phyloP scores from a whole-genome alignment of 768 basidiomycete genomes.

The Serendipita vermifera region DNA sequence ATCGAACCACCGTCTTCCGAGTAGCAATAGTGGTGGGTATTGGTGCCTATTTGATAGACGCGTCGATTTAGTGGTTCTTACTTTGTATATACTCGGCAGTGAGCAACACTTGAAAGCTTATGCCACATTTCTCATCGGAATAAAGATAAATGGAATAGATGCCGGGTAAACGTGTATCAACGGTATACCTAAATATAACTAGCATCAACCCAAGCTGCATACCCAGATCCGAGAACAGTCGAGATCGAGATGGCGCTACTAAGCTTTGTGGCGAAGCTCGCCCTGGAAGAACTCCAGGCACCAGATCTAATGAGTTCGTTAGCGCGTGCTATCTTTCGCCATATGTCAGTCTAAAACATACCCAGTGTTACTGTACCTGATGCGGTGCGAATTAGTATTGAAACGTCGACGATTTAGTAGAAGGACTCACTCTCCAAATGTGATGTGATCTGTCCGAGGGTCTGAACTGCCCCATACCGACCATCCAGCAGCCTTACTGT shows the following conservation, averaged over 20 bases:
- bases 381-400: neutral
- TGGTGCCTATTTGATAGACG: too few species aligned
- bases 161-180: too few species aligned
- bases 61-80: too few species aligned
- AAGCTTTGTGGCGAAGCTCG: constrained; percentile 22
- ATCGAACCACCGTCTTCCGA: too few species aligned
- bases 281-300: constrained; percentile 16
- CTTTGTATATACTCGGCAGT: too few species aligned
- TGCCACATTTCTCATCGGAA: too few species aligned
- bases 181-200: neutral
- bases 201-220: neutral
- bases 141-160: too few species aligned
- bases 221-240: neutral
- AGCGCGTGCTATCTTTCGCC: neutral
- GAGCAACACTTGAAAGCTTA: too few species aligned
- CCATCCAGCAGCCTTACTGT: constrained; percentile 19
- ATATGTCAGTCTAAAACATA: neutral
- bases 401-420: neutral
- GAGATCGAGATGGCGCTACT: neutral
- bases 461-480: constrained; percentile 18
- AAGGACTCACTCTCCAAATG: constrained; percentile 19
- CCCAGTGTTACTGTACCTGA: constrained; percentile 19
- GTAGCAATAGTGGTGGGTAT: too few species aligned
- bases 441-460: constrained; percentile 23
- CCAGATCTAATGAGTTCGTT: constrained; percentile 12